Conservation (phyloP, 2,329 filamentous ascomycete species). For the Microsporum canis region DNA sequence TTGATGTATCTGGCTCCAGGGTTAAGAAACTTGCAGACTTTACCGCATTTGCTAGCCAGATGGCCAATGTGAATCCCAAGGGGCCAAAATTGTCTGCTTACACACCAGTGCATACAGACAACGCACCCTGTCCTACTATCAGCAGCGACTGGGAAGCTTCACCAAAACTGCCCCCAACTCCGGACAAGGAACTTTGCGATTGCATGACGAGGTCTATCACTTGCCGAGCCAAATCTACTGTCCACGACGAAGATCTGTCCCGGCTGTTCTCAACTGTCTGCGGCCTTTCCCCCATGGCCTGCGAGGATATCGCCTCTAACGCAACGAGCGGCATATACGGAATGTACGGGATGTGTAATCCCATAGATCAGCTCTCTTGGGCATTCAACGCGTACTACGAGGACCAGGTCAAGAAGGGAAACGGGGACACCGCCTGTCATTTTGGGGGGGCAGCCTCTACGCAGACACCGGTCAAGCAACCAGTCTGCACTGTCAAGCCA, state of each 20-base stretch:
- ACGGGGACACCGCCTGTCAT: slow-evolving; percentile 30
- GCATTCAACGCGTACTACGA: slow-evolving; percentile 36
- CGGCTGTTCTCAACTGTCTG: slow-evolving; percentile 51
- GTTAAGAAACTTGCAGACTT: slow-evolving; percentile 65
- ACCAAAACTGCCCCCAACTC: slow-evolving; percentile 62
- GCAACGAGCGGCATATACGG: slow-evolving; percentile 35
- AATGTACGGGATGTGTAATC: slow-evolving; percentile 37
- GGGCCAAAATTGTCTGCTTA: slow-evolving; percentile 58
- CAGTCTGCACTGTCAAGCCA: slow-evolving; percentile 20
- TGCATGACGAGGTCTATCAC: slow-evolving; percentile 70
- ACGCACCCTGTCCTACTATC: slow-evolving; percentile 55
- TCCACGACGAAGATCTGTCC: slow-evolving; percentile 50
- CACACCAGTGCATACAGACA: slow-evolving; percentile 58
- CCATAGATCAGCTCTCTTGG: slow-evolving; percentile 34
- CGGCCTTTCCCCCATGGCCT: slow-evolving; percentile 28
- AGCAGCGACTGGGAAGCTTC: slow-evolving; percentile 57
- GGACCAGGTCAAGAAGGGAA: slow-evolving; percentile 26
- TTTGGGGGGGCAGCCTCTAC: slow-evolving; percentile 34
- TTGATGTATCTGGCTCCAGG: slow-evolving; percentile 52
- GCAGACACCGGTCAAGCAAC: slow-evolving; percentile 16
- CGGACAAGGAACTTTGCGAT: slow-evolving; percentile 65
- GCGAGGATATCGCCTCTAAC: slow-evolving; percentile 31
- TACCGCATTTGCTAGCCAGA: slow-evolving; percentile 56
- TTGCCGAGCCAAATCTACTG: slow-evolving; percentile 53
- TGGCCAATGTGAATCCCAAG: slow-evolving; percentile 56